phyloP scores from a whole-genome alignment of 768 basidiomycete genomes.

The Mycena crocata region DNA sequence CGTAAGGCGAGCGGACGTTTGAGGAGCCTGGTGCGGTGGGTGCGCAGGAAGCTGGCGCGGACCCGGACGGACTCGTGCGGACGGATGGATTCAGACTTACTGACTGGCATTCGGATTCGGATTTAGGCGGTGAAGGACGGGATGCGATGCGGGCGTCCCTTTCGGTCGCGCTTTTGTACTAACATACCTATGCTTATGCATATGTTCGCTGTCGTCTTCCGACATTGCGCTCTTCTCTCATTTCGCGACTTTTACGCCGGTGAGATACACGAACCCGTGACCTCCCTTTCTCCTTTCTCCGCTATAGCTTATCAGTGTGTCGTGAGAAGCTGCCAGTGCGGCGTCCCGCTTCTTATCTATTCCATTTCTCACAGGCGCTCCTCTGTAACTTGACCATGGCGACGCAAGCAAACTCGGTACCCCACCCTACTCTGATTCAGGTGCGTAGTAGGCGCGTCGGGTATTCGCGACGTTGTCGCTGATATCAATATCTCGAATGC shows the following conservation, averaged over 20 bases:
- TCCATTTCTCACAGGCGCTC: constrained; percentile 10
- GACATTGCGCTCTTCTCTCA: not conserved
- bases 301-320: not conserved
- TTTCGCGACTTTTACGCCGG: not conserved
- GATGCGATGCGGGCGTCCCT: not conserved
- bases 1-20: constrained; percentile 52
- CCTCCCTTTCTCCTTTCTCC: not conserved
- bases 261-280: constrained; percentile 23
- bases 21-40: no score
- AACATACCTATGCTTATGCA: constrained; percentile 15
- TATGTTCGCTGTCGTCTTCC: not conserved
- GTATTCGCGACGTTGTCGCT: not conserved
- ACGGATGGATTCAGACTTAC: not conserved
- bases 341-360: constrained; percentile 12
- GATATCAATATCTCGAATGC: not conserved
- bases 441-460: constrained; percentile 44
- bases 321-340: constrained; percentile 4
- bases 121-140: constrained; percentile 5
- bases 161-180: constrained; percentile 24
- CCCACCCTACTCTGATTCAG: constrained; percentile 69
- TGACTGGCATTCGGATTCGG: not conserved
- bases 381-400: constrained; percentile 58
- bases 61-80: no score
- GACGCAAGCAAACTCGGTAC: constrained; percentile 68
- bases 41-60: no score